Base-by-base conservation (phyloP, 73 alveolate species). In the Paraurostyla sp. region DNA sequence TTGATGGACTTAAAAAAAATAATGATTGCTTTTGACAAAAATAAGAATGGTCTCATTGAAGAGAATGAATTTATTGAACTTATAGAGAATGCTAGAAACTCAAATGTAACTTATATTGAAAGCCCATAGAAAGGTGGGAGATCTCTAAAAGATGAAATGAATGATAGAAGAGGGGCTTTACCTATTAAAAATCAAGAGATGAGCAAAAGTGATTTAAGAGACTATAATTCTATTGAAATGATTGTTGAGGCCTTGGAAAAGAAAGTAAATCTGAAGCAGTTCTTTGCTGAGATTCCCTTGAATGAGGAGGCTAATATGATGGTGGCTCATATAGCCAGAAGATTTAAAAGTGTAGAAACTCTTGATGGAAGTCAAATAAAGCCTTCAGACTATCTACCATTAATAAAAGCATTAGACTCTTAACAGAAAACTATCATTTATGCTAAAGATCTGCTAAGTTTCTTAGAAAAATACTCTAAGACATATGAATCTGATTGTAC, bases 11-110 rank as follows among this genome's bases (percentile, higher is more conserved):
- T 83, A 0, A 60, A 65, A 46, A 59, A 62, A 22, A 48, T 83
- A 0, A 60, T 63, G 85, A 43, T 23, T 9, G 92, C 92, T 1
- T 63, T 83, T 42, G 92, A 83, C 36, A 23, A 9, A 29, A 83
- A 83, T 43, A 83, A 65, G 25, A 65, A 83, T 29, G 85, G 76
- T 18, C 9, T 40, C 0, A 83, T 83, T 63, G 92, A 83, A 25
- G 84, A 83, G 76, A 0, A 69, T 18, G 92, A 83, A 35, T 83
- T 63, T 51, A 83, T 83, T 33, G 35, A 7, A 27, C 42, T 48
- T 0, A 58, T 83, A 27, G 82, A 60, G 13, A 63, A 63, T n/a
- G 92, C 85, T 20, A 83, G 92, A 63, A 83, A 65, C 85, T 18
- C 69, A 13, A 83, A 60, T 36, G n/a, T 57, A 9, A 81, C 82